These are phyloP conservation scores for Flueggea neowawraea DNA, from an alignment of 441 rosid species.

Conservation along the genomic window DNA sequence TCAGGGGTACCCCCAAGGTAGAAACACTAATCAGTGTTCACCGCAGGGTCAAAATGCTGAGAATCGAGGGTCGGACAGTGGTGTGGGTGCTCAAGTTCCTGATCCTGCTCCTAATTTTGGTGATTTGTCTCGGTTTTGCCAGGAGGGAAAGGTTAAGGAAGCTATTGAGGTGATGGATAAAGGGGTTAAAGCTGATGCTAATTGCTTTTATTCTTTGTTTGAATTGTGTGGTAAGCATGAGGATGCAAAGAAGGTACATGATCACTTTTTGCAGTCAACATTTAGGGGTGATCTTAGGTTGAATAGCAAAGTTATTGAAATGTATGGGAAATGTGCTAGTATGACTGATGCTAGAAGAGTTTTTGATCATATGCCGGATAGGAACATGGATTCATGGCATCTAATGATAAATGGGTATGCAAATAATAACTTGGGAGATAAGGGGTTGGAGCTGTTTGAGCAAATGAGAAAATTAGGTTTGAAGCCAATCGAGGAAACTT, in stretches of 20 bases:
- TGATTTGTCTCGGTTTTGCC: conserved; percentile 54
- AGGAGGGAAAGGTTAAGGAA: conserved; percentile 61
- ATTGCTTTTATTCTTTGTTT: conserved; percentile 53
- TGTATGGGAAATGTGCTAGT: conserved; percentile 69
- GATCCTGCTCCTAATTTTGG: conserved; percentile 29
- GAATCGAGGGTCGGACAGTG: conserved; percentile 4
- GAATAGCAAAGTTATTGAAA: conserved; percentile 62
- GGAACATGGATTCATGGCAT: conserved; percentile 84
- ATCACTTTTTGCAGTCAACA: conserved; percentile 66
- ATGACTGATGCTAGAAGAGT: conserved; percentile 84
- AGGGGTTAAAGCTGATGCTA: conserved; percentile 64
- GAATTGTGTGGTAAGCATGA: conserved; percentile 57
- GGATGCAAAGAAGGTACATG: conserved; percentile 85
- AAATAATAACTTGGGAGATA: conserved; percentile 74
- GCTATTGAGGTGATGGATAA: conserved; percentile 72
- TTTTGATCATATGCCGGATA: conserved; percentile 77
- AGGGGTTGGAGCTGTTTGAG: conserved; percentile 79
- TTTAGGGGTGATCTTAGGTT: conserved; percentile 59
- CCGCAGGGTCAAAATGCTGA: conserved; percentile 13
- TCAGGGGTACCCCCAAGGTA: conserved; percentile 24
- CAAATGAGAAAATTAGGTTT: conserved; percentile 59
- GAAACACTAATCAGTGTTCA: conserved; percentile 26
- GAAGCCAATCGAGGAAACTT: conserved; percentile 71
- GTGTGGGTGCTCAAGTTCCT: conserved; percentile 1
- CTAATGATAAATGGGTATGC: conserved; percentile 75